Evolutionary conservation across 2,329 filamentous ascomycete genomes (phyloP).

Genomic region (Aspergillus transmontanensis): DNA sequence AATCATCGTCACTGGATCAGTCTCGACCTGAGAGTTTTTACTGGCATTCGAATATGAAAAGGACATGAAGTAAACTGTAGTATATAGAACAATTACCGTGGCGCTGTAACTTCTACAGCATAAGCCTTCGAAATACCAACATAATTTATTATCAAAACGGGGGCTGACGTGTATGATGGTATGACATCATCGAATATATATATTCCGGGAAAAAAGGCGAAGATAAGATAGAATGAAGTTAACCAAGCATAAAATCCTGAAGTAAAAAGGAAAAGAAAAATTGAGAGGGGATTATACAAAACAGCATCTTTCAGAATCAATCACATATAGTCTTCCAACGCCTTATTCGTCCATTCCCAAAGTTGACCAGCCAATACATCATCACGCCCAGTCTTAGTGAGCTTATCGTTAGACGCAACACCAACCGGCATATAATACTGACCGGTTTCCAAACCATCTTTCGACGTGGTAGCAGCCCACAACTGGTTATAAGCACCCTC

Average conservation of each 20-base stretch:
- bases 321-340: not conserved
- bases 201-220: too few species aligned
- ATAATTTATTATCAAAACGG: too few species aligned
- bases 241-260: too few species aligned
- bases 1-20: not conserved
- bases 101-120: too few species aligned
- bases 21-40: too few species aligned
- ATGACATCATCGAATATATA: too few species aligned
- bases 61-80: too few species aligned
- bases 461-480: conserved; percentile 43
- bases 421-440: conserved; percentile 15
- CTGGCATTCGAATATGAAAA: too few species aligned
- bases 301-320: not conserved
- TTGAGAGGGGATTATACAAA: too few species aligned
- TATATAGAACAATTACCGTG: too few species aligned
- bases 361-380: conserved; percentile 13
- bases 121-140: rapidly evolving
- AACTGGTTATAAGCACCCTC: conserved; percentile 45
- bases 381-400: conserved; percentile 6
- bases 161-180: too few species aligned
- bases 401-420: conserved; percentile 4
- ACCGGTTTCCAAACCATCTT: conserved; percentile 17
- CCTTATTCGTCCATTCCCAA: conserved; percentile 4
- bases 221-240: too few species aligned
- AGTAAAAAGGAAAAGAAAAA: not conserved